Conservation (phyloP, 441 rosid species). For the Syzygium syzygioides region DNA sequence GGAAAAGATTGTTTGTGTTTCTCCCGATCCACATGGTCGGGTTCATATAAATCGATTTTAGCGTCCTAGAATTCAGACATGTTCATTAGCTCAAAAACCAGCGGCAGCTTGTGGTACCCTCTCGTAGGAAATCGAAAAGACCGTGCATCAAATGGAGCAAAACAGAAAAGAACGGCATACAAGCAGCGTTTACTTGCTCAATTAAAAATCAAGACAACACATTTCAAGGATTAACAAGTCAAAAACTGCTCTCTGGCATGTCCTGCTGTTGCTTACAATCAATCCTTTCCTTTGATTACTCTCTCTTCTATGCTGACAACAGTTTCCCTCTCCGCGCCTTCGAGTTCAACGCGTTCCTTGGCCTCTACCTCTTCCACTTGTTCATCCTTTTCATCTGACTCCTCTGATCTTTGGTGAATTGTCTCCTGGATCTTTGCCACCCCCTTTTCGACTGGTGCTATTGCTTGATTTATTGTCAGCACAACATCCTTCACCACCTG, state of each 20-base stretch:
- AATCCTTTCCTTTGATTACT: neutral
- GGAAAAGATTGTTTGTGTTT: neutral
- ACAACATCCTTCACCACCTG: slow-evolving; percentile 82
- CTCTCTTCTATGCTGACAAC: neutral
- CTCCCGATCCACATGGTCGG: neutral
- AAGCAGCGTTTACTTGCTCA: neutral
- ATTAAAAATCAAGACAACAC: neutral
- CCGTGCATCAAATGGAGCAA: neutral
- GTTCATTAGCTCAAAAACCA: neutral
- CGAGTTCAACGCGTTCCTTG: slow-evolving; percentile 16
- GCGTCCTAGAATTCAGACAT: neutral
- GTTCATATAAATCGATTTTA: neutral
- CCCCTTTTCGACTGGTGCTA: slow-evolving; percentile 81
- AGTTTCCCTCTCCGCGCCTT: neutral
- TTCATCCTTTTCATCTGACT: slow-evolving; percentile 24
- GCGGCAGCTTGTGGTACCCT: neutral
- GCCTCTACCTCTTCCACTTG: slow-evolving; percentile 22
- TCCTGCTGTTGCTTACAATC: neutral
- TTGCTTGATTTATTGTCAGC: slow-evolving; percentile 82
- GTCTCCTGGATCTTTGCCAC: slow-evolving; percentile 69
- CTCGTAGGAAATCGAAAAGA: neutral
- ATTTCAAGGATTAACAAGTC: neutral
- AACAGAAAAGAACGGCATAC: neutral
- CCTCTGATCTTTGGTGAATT: slow-evolving; percentile 34
- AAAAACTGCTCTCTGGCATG: neutral